Percentiles rank a stretch among this genome's conserved stretches.
Conservation (phyloP, 2,329 filamentous ascomycete species). For the Dactylellina drechsleri region DNA sequence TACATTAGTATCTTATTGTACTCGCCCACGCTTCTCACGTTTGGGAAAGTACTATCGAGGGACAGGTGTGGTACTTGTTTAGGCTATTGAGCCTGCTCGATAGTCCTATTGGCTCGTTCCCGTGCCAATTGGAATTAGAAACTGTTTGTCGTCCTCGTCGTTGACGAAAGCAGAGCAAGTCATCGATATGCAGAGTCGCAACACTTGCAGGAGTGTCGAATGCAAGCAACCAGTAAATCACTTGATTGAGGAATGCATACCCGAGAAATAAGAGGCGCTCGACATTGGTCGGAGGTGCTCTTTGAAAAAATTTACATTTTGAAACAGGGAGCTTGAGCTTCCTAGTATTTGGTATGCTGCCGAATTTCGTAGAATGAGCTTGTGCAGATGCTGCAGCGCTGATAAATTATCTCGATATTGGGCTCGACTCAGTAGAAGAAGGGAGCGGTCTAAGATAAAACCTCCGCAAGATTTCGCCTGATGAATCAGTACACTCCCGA, state of each 20-base stretch:
- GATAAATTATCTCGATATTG: not conserved
- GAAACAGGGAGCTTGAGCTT: constrained; percentile 8
- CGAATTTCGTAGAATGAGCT: not conserved
- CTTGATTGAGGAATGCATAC: constrained; percentile 43
- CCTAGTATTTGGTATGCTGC: too few species aligned
- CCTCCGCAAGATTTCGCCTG: not conserved
- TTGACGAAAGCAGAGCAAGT: too few species aligned
- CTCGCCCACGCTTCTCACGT: not conserved
- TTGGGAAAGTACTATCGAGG: constrained; percentile 4
- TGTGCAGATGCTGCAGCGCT: not conserved
- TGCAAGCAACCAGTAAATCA: constrained; percentile 4
- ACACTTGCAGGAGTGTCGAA: constrained; percentile 15
- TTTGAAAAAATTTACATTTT: constrained; percentile 9
- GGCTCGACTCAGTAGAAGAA: constrained; percentile 4
- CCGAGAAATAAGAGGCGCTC: constrained; percentile 29
- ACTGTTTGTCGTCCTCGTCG: too few species aligned
- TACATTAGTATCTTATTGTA: not conserved
- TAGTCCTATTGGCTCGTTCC: too few species aligned
- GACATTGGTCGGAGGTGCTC: constrained; percentile 17
- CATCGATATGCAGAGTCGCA: constrained; percentile 3
- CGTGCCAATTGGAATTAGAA: too few species aligned
- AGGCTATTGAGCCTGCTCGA: too few species aligned
- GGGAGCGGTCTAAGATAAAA: not conserved
- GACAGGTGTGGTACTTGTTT: not conserved
- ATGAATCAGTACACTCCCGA: too few species aligned